Conservation (phyloP, 116 monocot species). For the Cymodocea nodosa region DNA sequence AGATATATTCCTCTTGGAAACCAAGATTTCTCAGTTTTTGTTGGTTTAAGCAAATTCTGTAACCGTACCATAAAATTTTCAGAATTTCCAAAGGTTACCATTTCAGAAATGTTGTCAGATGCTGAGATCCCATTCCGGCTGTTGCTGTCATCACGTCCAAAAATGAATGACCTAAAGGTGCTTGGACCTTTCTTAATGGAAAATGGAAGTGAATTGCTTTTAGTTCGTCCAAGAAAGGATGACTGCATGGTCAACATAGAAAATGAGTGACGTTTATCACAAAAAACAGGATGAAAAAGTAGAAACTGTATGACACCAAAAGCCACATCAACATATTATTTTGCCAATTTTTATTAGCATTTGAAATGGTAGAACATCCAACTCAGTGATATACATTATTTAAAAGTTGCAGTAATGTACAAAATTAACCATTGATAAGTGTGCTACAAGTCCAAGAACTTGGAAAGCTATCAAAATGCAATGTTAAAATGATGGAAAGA, state of each 20-base stretch:
- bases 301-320: no score
- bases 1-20: neutral
- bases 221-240: constrained; percentile 70
- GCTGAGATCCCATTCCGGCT: constrained; percentile 41
- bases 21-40: neutral
- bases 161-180: constrained; percentile 47
- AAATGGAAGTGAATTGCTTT: constrained; percentile 35
- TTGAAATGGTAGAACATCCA: no score
- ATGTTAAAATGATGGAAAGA: neutral
- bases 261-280: neutral
- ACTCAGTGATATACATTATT: no score
- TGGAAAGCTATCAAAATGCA: neutral
- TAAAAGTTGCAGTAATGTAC: no score
- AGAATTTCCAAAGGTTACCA: constrained; percentile 24
- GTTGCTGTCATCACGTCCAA: constrained; percentile 91
- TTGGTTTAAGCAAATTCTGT: no score
- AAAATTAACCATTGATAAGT: neutral
- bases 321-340: neutral
- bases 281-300: neutral
- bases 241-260: constrained; percentile 28
- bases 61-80: neutral
- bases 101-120: constrained; percentile 39
- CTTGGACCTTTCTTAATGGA: constrained; percentile 37
- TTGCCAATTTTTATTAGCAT: no score
- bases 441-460: neutral